These are phyloP conservation scores for Pseudocercospora eumusae DNA, from an alignment of 2,329 filamentous ascomycete genomes.

Conservation along the genomic window DNA sequence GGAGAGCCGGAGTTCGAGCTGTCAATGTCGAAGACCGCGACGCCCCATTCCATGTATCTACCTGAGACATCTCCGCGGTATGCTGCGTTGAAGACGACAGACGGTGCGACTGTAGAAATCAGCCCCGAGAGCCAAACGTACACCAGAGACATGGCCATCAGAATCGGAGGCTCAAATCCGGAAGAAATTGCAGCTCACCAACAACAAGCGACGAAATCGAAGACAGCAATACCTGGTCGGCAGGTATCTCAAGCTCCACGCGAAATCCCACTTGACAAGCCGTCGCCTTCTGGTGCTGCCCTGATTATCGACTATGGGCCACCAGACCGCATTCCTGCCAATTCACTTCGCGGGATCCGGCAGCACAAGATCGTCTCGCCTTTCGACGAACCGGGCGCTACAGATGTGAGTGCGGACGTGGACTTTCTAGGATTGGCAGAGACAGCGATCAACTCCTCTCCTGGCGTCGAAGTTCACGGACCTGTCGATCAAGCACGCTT, in stretches of 20 bases:
- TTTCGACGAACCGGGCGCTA: slow-evolving; percentile 74
- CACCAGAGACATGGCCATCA: slow-evolving; percentile 74
- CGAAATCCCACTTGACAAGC: slow-evolving; percentile 51
- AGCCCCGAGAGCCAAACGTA: slow-evolving; percentile 84
- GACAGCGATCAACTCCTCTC: slow-evolving; percentile 71
- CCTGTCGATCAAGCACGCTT: slow-evolving; percentile 85
- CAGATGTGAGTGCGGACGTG: slow-evolving; percentile 89
- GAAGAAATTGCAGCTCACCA: slow-evolving; percentile 22
- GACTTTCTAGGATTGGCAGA: slow-evolving; percentile 89
- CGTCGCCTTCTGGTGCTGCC: slow-evolving; percentile 74
- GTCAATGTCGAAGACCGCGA: slow-evolving; percentile 71
- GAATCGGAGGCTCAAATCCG: slow-evolving; percentile 69
- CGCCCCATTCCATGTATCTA: slow-evolving; percentile 80
- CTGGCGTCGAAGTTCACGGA: slow-evolving; percentile 86
- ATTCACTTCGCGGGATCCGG: slow-evolving; percentile 87
- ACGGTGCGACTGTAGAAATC: slow-evolving; percentile 78
- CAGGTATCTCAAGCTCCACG: slow-evolving; percentile 33
- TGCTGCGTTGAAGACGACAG: slow-evolving; percentile 66
- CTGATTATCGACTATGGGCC: slow-evolving; percentile 97
- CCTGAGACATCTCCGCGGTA: slow-evolving; percentile 81
- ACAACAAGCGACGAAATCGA: slow-evolving; percentile 23
- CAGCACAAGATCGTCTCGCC: slow-evolving; percentile 75
- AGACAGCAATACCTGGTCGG: slow-evolving; percentile 27
- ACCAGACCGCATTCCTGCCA: slow-evolving; percentile 72
- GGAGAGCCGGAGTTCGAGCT: slow-evolving; percentile 79